These are phyloP conservation scores for Leishmania lainsoni DNA, from an alignment of 208 protist genomes.

Conservation along the genomic window DNA sequence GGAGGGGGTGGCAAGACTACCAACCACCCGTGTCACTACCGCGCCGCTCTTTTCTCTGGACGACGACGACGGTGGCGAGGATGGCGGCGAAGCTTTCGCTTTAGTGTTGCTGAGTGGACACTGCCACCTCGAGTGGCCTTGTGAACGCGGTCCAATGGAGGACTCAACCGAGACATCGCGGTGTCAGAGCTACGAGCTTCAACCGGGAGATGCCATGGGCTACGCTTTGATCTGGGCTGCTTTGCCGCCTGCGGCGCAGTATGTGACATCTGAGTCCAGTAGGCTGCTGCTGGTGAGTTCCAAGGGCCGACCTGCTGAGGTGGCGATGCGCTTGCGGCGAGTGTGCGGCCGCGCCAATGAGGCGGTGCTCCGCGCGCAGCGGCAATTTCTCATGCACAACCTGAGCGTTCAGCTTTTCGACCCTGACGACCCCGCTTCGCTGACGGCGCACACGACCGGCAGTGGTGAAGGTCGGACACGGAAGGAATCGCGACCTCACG, in stretches of 20 bases:
- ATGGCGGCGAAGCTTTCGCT: conserved; percentile 17
- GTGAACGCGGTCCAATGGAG: conserved; percentile 30
- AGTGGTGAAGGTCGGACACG: not conserved
- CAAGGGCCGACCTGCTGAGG: conserved; percentile 18
- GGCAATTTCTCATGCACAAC: conserved; percentile 37
- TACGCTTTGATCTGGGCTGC: conserved; percentile 43
- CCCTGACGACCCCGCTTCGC: not conserved
- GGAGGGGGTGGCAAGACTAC: not conserved
- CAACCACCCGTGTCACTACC: not conserved
- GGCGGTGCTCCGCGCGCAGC: conserved; percentile 34
- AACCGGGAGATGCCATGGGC: conserved; percentile 59
- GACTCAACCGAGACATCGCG: conserved; percentile 21
- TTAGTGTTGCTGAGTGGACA: conserved; percentile 48
- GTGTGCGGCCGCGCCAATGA: conserved; percentile 39
- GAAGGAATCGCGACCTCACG: not conserved
- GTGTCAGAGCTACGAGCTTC: conserved; percentile 51
- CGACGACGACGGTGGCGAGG: not conserved
- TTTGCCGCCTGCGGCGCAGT: conserved; percentile 58
- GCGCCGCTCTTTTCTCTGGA: conserved; percentile 1
- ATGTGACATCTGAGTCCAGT: conserved; percentile 54
- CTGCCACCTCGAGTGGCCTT: conserved; percentile 23
- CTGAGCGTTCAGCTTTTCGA: conserved; percentile 35
- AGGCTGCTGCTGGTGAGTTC: conserved; percentile 33
- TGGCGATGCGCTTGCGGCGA: conserved; percentile 34
- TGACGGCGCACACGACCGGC: not conserved